Evolutionary conservation across 306 rosid genomes (phyloP), one percentile per base, ranked within the genome.

Genomic region (Begonia masoniana): DNA sequence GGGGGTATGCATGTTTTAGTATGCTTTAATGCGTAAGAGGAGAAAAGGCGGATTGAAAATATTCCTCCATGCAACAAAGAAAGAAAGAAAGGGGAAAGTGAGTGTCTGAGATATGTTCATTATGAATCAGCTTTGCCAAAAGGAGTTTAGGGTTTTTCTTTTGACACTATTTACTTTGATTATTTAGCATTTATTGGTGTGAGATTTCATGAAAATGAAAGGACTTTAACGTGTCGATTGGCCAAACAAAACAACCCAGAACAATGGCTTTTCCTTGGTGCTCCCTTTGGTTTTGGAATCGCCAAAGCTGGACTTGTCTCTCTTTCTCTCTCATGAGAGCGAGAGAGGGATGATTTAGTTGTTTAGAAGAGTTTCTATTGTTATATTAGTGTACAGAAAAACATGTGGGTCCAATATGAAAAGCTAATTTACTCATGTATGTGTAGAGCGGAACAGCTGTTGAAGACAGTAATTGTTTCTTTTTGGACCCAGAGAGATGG

Each of bases 341-440:
- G 50, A 56, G 45, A 57, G 67, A 68, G 57, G 64, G 51, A 39
- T 15, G 7, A 36, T 31, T 59, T 53, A 62, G 64, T 59, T 54
- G 43, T 59, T 61, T 68, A 55, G 58, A 65, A 54, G 63, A 54
- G 26, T 68, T 74, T 64, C 71, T 68, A 56, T 64, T 58, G 62
- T 59, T 53, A 54, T 51, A 52, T 72, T 61, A 62, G 47, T 64
- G 57, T 26, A 54, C 60, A 67, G 45, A 43, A 64, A 54, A 54
- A 55, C 62, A 39, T 74, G 77, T 78, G 94, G 87, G 9, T 69
- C 84, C 52, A 62, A 72, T 41, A 47, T 26, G 63, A 80, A 83
- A 69, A 76, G 59, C 21, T 8, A 51, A 51, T 66, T 58, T 62
- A 63, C 47, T 63, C 52, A 62, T 54, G 61, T 60, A 52, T 60